These are phyloP conservation scores for Beauveria sp. DNA, from an alignment of 2,329 filamentous ascomycete species.

Conservation along the genomic window DNA sequence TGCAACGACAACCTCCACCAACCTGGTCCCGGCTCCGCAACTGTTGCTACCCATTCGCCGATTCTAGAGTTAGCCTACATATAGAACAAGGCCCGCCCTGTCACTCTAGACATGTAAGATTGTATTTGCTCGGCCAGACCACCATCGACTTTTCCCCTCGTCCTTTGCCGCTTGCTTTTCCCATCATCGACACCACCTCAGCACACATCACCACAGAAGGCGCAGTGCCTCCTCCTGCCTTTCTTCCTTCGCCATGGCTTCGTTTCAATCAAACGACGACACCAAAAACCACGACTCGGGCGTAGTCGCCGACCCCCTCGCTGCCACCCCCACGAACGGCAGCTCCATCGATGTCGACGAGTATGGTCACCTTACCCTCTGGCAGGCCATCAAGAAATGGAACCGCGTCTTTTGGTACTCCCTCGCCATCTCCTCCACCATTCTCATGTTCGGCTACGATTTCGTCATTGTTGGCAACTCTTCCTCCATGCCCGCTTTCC, in stretches of 20 bases:
- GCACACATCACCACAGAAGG: neutral
- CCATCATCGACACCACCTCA: neutral
- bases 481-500: slow-evolving; percentile 24
- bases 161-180: neutral
- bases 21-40: neutral
- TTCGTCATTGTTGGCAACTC: slow-evolving; percentile 24
- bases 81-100: slow-evolving; percentile 3
- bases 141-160: neutral
- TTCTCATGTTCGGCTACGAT: slow-evolving; percentile 23
- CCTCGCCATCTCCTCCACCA: slow-evolving; percentile 19
- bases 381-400: slow-evolving; percentile 20
- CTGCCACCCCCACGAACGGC: neutral
- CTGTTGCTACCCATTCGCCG: neutral
- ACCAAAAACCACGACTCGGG: neutral
- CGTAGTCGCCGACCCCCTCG: neutral
- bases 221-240: neutral
- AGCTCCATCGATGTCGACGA: slow-evolving; percentile 1
- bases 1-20: neutral
- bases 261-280: neutral
- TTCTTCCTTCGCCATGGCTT: neutral
- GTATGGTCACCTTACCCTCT: slow-evolving; percentile 9
- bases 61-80: neutral
- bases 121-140: neutral
- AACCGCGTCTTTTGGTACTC: slow-evolving; percentile 19
- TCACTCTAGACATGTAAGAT: neutral